phyloP scores from a whole-genome alignment of 805 yeast genomes.

The Candida germanica region DNA sequence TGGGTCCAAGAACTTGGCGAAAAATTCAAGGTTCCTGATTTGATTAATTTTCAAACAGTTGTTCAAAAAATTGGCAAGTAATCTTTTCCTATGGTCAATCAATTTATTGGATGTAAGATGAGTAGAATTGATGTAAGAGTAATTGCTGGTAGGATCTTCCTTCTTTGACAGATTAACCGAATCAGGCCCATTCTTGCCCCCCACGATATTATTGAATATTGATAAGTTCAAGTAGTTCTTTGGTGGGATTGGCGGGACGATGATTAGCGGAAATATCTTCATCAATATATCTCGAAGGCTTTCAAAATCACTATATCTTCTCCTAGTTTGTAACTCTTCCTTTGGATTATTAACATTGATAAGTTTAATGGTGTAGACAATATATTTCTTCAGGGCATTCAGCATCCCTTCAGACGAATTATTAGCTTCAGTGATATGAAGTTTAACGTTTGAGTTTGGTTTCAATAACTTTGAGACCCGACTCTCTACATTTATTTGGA shows the following conservation, averaged over 20 bases:
- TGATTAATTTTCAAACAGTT: conserved; percentile 61
- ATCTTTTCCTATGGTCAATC: conserved; percentile 58
- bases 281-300: conserved; percentile 68
- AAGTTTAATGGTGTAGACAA: conserved; percentile 75
- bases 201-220: conserved; percentile 32
- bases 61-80: conserved; percentile 73
- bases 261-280: conserved; percentile 71
- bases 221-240: conserved; percentile 38
- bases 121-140: conserved; percentile 40
- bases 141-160: conserved; percentile 9
- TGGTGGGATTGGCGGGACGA: conserved; percentile 90
- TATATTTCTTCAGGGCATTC: conserved; percentile 58
- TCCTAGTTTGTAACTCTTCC: conserved; percentile 62
- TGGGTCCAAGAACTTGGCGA: conserved; percentile 80
- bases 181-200: conserved; percentile 9
- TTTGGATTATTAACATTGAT: conserved; percentile 37
- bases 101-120: conserved; percentile 36
- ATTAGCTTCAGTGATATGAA: conserved; percentile 73
- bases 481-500: conserved; percentile 31
- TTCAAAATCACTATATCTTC: conserved; percentile 89
- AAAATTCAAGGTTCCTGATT: conserved; percentile 58
- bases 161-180: conserved; percentile 1
- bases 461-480: conserved; percentile 34
- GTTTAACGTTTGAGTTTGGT: conserved; percentile 24
- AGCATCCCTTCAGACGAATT: conserved; percentile 76